These are phyloP conservation scores for Asterophora parasitica DNA, from an alignment of 768 basidiomycete species.

Conservation along the genomic window DNA sequence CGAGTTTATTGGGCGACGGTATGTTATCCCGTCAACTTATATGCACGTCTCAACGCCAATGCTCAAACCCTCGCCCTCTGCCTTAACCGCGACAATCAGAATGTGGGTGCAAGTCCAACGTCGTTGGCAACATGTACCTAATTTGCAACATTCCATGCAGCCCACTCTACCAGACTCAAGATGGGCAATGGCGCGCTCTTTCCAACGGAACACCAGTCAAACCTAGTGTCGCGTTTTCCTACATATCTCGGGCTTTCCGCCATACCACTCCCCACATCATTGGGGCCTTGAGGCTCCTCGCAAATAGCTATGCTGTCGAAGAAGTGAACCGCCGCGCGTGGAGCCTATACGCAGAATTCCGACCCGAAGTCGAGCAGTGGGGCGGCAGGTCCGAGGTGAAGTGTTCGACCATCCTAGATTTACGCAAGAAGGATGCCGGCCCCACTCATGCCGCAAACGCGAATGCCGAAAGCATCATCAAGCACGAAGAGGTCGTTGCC, in stretches of 20 bases:
- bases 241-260: slow-evolving; percentile 74
- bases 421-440: slow-evolving; percentile 35
- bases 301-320: slow-evolving; percentile 48
- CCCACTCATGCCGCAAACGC: slow-evolving; percentile 11
- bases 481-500: slow-evolving; percentile 11
- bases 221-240: slow-evolving; percentile 76
- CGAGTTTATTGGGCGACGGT: slow-evolving; percentile 79
- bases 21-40: slow-evolving; percentile 9
- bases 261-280: slow-evolving; percentile 76
- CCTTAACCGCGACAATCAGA: slow-evolving; percentile 32
- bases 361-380: slow-evolving; percentile 80
- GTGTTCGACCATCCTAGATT: slow-evolving; percentile 61
- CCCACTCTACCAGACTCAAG: slow-evolving; percentile 71
- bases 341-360: slow-evolving; percentile 80
- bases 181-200: slow-evolving; percentile 79
- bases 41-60: too few relatives aligned
- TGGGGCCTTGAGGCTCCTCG: slow-evolving; percentile 71
- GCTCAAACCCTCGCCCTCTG: slow-evolving; percentile 14
- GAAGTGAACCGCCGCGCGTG: slow-evolving; percentile 69
- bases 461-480: slow-evolving; percentile 13
- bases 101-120: slow-evolving; percentile 6
- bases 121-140: background rate
- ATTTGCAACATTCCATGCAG: slow-evolving; percentile 29
- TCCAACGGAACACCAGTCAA: slow-evolving; percentile 61
- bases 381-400: slow-evolving; percentile 74